Evolutionary conservation across 2,329 filamentous ascomycete genomes (phyloP).

Genomic region (Fusarium sambucinum): DNA sequence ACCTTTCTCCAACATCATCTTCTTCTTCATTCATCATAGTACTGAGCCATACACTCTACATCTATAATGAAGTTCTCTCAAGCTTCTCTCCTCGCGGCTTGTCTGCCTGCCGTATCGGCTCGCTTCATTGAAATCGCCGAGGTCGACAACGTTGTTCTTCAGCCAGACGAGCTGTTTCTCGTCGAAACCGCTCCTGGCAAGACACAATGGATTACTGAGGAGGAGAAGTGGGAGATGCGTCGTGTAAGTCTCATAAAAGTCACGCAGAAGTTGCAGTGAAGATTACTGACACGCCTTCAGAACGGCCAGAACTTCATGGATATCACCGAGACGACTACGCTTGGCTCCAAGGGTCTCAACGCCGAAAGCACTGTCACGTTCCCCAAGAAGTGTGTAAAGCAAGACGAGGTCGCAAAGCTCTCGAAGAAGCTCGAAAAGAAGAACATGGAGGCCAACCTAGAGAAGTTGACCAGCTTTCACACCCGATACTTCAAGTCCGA

Average conservation of each 20-base stretch:
- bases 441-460: constrained; percentile 81
- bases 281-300: constrained; percentile 59
- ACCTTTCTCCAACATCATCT: constrained; percentile 26
- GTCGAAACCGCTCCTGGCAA: constrained; percentile 88
- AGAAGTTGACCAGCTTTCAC: constrained; percentile 82
- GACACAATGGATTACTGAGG: constrained; percentile 89
- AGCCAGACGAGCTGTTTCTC: constrained; percentile 65
- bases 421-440: constrained; percentile 77
- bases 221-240: constrained; percentile 93
- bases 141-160: constrained; percentile 63
- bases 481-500: constrained; percentile 85
- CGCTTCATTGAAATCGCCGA: constrained; percentile 69
- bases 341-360: constrained; percentile 60
- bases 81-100: constrained; percentile 65
- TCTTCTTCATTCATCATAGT: constrained; percentile 10
- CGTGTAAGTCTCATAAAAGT: constrained; percentile 67
- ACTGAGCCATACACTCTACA: neutral
- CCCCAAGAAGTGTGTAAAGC: constrained; percentile 73
- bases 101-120: constrained; percentile 66
- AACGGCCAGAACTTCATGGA: constrained; percentile 93
- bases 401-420: constrained; percentile 75
- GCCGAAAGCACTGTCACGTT: constrained; percentile 64
- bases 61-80: constrained; percentile 65
- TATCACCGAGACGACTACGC: constrained; percentile 79
- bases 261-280: too few relatives aligned